Conservation (phyloP, 805 yeast genomes). For the Priceomyces medius region DNA sequence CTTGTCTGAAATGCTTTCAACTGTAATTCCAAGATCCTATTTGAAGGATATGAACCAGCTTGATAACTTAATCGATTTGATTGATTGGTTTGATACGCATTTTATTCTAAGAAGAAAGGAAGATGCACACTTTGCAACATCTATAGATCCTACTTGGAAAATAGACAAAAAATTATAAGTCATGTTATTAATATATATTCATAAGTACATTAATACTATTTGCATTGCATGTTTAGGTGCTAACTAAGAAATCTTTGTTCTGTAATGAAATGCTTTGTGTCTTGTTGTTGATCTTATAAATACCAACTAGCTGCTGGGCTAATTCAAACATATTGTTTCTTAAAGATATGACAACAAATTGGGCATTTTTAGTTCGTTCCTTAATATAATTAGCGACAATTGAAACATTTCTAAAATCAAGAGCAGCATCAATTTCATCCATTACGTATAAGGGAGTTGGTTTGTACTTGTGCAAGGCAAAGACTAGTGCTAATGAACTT, state of each 20-base stretch:
- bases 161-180: no score
- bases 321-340: constrained; percentile 98
- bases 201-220: not conserved
- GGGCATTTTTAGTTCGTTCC: constrained; percentile 94
- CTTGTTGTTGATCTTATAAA: constrained; percentile 89
- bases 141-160: constrained; percentile 35
- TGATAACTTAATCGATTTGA: constrained; percentile 56
- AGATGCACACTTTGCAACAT: constrained; percentile 67
- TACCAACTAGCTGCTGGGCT: constrained; percentile 91
- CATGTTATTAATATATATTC: not conserved
- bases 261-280: constrained; percentile 79
- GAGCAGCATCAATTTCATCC: constrained; percentile 99
- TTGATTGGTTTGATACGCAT: constrained; percentile 78
- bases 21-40: constrained; percentile 31
- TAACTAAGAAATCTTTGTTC: constrained; percentile 51
- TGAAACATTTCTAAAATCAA: constrained; percentile 94
- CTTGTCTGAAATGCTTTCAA: constrained; percentile 79
- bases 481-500: constrained; percentile 90
- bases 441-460: constrained; percentile 97
- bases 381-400: constrained; percentile 97
- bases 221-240: constrained; percentile 3
- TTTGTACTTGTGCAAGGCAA: constrained; percentile 92
- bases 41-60: constrained; percentile 61
- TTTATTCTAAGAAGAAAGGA: constrained; percentile 67
- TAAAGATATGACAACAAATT: constrained; percentile 90